Percentiles rank a stretch among this genome's conserved stretches.
Conservation (phyloP, 2,329 filamentous ascomycete species). For the Torrubiellomyces zombiae region DNA sequence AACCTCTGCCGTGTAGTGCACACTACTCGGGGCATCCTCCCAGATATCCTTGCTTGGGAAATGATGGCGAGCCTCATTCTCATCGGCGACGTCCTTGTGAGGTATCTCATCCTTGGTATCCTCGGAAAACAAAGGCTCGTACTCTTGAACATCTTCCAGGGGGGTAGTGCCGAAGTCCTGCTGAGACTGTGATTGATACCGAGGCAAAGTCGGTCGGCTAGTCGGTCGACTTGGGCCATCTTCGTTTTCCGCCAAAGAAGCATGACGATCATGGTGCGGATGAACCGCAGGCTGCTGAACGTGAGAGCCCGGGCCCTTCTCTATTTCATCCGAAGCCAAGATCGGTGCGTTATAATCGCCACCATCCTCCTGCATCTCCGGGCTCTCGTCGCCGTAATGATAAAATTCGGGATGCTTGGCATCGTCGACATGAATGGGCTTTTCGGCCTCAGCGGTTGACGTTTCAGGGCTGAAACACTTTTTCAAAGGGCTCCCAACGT, state of each 20-base stretch:
- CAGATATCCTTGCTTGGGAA: constrained; percentile 95
- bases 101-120: constrained; percentile 38
- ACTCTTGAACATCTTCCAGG: constrained; percentile 79
- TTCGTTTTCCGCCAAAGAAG: constrained; percentile 38
- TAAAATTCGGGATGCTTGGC: constrained; percentile 20
- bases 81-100: constrained; percentile 14
- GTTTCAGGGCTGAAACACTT: constrained; percentile 12
- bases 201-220: constrained; percentile 40
- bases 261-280: constrained; percentile 49
- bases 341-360: constrained; percentile 60
- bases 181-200: constrained; percentile 36
- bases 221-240: constrained; percentile 44
- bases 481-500: constrained; percentile 14
- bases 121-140: constrained; percentile 85
- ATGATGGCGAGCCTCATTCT: constrained; percentile 41
- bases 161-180: constrained; percentile 46
- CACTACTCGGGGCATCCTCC: constrained; percentile 86
- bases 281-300: constrained; percentile 67
- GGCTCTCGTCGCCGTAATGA: constrained; percentile 20
- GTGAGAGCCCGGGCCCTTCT: constrained; percentile 52
- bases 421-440: constrained; percentile 62
- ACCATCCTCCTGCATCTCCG: constrained; percentile 39
- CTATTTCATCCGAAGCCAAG: constrained; percentile 72
- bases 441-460: constrained; percentile 29
- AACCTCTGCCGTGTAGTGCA: constrained; percentile 65